Percentiles rank a stretch among this genome's conserved stretches.
Conservation (phyloP, 148 eudicot species). For the Heliosperma pusillum region DNA sequence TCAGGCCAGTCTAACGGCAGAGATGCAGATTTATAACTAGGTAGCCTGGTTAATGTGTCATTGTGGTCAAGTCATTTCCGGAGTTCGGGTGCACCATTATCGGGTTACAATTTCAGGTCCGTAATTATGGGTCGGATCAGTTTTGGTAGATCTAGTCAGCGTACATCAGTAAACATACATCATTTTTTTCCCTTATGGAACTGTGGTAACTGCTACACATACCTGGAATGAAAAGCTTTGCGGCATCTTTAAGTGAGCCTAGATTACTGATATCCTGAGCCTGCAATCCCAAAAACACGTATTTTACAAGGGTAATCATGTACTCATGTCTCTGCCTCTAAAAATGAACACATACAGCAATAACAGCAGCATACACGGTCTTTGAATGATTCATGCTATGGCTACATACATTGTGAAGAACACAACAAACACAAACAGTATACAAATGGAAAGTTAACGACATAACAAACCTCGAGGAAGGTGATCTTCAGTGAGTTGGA, state of each 20-base stretch:
- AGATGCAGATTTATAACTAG: no score
- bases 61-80: no score
- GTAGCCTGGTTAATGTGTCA: no score
- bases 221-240: constrained; percentile 91
- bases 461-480: constrained; percentile 83
- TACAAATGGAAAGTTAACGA: background rate
- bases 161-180: background rate
- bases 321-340: background rate
- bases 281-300: constrained; percentile 36
- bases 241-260: constrained; percentile 82
- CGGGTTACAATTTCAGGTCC: no score
- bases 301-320: background rate
- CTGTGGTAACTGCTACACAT: background rate
- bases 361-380: background rate
- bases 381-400: background rate
- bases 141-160: background rate
- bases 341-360: background rate
- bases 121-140: no score
- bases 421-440: no score
- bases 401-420: background rate
- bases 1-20: background rate
- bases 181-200: background rate
- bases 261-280: constrained; percentile 79
- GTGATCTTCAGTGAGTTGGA: constrained; percentile 92
- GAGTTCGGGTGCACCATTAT: no score